Evolutionary conservation across 176 grass and related monocot genomes (phyloP).

Genomic region (Ananas comosus): DNA sequence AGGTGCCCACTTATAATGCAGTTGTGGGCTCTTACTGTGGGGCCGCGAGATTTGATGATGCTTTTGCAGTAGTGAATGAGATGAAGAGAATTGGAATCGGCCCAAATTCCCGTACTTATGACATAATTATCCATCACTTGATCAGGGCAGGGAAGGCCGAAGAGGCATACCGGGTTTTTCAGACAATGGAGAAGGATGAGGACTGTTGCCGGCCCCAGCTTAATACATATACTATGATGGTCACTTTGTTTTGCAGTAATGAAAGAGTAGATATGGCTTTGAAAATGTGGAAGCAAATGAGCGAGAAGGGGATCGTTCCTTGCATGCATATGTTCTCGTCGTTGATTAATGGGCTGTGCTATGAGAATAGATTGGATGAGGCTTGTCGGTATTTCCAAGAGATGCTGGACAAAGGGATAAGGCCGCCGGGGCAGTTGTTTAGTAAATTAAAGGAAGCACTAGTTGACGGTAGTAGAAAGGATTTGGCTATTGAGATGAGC

Average conservation of each 20-base stretch:
- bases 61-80: constrained; percentile 52
- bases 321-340: constrained; percentile 68
- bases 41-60: constrained; percentile 43
- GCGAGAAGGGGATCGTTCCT: constrained; percentile 48
- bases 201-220: constrained; percentile 38
- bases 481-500: constrained; percentile 47
- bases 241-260: constrained; percentile 50
- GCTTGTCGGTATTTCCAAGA: constrained; percentile 61
- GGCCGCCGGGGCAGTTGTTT: constrained; percentile 50
- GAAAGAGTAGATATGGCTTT: constrained; percentile 70
- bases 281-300: constrained; percentile 65
- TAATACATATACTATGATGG: constrained; percentile 68
- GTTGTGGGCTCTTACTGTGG: constrained; percentile 55
- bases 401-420: constrained; percentile 71
- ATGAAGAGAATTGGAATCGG: constrained; percentile 51
- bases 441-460: constrained; percentile 60
- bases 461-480: constrained; percentile 40
- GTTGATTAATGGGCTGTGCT: constrained; percentile 55
- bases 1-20: constrained; percentile 62
- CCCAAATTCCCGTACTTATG: constrained; percentile 49
- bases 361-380: constrained; percentile 60
- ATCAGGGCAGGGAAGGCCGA: constrained; percentile 42
- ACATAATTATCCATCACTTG: constrained; percentile 53
- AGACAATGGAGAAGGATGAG: constrained; percentile 28
- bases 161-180: constrained; percentile 44